Evolutionary conservation across 306 rosid species (phyloP).

Genomic region (Ochetophila trinervis): DNA sequence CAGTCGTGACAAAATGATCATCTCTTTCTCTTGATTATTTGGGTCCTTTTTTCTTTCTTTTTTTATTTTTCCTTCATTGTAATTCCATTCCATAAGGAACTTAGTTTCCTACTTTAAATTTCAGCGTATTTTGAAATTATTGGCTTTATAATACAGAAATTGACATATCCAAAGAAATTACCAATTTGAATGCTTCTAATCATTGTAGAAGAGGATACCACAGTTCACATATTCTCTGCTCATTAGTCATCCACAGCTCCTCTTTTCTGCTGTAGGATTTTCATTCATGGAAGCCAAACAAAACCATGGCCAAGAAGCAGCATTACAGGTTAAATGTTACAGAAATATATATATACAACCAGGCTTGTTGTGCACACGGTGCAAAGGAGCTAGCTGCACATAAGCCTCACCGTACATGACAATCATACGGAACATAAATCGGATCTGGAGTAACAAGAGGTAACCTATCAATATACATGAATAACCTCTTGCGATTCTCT

Average conservation of each 20-base stretch:
- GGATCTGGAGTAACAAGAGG: slow-evolving; percentile 64
- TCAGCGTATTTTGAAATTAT: too few relatives aligned
- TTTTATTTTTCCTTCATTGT: too few relatives aligned
- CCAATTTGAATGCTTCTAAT: not conserved
- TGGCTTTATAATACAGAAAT: too few relatives aligned
- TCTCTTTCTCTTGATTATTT: not conserved
- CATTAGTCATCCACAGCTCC: too few relatives aligned
- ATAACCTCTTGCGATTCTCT: slow-evolving; percentile 68
- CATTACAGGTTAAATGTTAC: slow-evolving; percentile 10
- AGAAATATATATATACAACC: slow-evolving; percentile 34
- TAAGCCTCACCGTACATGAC: slow-evolving; percentile 45
- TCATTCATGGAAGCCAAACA: slow-evolving; percentile 11
- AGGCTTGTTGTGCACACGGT: slow-evolving; percentile 10
- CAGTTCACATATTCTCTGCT: too few relatives aligned
- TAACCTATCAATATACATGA: slow-evolving; percentile 66
- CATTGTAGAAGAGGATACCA: too few relatives aligned
- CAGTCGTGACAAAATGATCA: not conserved
- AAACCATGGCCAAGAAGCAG: slow-evolving; percentile 11
- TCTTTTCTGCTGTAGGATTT: too few relatives aligned
- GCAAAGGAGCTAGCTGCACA: slow-evolving; percentile 20
- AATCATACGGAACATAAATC: slow-evolving; percentile 50
- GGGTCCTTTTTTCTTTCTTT: not conserved
- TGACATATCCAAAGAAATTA: too few relatives aligned
- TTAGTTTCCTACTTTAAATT: too few relatives aligned
- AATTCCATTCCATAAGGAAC: too few relatives aligned